These are phyloP conservation scores for Ustilago sp. DNA, from an alignment of 1,284 basidiomycete genomes.

Conservation along the genomic window DNA sequence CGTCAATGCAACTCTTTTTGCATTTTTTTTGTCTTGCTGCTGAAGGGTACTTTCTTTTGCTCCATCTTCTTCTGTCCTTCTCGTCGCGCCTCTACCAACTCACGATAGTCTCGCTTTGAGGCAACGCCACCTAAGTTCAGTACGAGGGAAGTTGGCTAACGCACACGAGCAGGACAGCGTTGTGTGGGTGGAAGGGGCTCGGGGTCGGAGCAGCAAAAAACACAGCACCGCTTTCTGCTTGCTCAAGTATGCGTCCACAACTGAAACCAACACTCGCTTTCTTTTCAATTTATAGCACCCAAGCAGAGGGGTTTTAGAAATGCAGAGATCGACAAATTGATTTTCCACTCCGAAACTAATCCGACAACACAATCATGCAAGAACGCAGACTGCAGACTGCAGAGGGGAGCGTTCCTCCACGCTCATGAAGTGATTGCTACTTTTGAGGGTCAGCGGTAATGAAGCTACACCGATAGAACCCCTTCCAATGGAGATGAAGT, in stretches of 20 bases:
- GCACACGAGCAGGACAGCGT: neutral
- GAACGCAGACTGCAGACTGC: neutral
- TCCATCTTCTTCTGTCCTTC: neutral
- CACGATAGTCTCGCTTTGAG: too few relatives aligned
- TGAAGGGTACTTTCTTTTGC: neutral
- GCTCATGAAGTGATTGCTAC: neutral
- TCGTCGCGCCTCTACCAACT: too few relatives aligned
- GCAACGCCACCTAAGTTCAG: too few relatives aligned
- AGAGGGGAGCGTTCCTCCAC: neutral
- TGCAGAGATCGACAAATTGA: conserved; percentile 8
- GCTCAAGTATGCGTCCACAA: neutral
- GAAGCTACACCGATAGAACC: neutral
- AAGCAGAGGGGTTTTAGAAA: neutral
- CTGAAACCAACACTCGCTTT: conserved; percentile 13
- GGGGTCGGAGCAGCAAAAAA: conserved; percentile 7
- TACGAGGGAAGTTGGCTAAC: neutral
- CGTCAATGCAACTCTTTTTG: conserved; percentile 47
- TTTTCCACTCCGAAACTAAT: neutral
- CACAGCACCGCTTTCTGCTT: neutral
- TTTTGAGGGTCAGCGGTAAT: neutral
- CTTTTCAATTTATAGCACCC: neutral
- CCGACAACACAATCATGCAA: neutral
- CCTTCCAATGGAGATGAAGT: neutral
- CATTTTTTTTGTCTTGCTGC: neutral
- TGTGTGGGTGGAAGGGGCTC: neutral